Evolutionary conservation across 2,329 filamentous ascomycete species (phyloP).

Genomic region (Xylaria sp.): DNA sequence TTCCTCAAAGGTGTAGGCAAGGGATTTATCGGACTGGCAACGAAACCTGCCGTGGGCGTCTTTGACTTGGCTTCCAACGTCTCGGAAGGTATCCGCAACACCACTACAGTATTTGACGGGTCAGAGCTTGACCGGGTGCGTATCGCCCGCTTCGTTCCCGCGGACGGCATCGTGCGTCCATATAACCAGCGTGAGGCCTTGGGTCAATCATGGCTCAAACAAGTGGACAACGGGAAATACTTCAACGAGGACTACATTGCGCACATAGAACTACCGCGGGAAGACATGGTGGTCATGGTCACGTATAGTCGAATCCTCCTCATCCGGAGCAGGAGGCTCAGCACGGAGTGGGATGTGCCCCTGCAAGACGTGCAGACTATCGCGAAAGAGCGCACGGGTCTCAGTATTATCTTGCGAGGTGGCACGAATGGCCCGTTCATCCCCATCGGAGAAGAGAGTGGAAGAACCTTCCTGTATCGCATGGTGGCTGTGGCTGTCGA

Average conservation of each 20-base stretch:
- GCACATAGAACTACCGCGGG: conserved; percentile 88
- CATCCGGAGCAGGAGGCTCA: conserved; percentile 84
- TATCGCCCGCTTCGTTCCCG: conserved; percentile 89
- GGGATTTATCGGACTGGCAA: conserved; percentile 91
- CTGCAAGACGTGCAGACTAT: conserved; percentile 97
- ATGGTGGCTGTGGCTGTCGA: conserved; percentile 74
- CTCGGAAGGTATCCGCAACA: conserved; percentile 97
- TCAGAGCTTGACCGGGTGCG: conserved; percentile 94
- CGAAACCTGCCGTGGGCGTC: conserved; percentile 95
- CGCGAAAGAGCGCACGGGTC: conserved; percentile 92
- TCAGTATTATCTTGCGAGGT: conserved; percentile 87
- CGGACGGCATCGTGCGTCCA: conserved; percentile 91
- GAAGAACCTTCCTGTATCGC: conserved; percentile 69
- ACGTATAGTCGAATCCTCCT: conserved; percentile 90
- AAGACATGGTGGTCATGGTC: conserved; percentile 90
- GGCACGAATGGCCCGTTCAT: conserved; percentile 95
- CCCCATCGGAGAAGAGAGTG: conserved; percentile 88
- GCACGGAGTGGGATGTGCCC: conserved; percentile 94
- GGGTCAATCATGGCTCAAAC: conserved; percentile 98
- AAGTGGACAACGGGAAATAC: conserved; percentile 95
- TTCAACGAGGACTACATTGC: conserved; percentile 98
- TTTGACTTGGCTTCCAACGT: conserved; percentile 98
- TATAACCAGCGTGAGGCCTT: conserved; percentile 95
- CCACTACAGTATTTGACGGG: conserved; percentile 96
- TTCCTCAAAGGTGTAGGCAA: conserved; percentile 99